Evolutionary conservation across 768 basidiomycete genomes (phyloP), one percentile per base, ranked within the genome.

Genomic region (Chlorophyllum brunneum): DNA sequence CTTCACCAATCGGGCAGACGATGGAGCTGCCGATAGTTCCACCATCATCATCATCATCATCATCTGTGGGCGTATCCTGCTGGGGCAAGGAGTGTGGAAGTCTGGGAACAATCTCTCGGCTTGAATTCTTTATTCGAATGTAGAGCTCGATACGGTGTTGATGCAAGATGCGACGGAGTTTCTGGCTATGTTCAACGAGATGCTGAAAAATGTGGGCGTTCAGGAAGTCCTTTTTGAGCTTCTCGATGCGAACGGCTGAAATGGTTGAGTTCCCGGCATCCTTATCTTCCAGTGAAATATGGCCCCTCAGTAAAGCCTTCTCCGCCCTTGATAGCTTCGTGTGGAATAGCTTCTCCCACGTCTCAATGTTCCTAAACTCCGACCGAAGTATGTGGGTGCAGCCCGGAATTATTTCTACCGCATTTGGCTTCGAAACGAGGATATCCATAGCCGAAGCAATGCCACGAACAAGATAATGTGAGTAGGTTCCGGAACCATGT

Each of bases 241-340:
- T 36, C 16, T 6, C 2, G 11, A 15, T 5, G 7, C 34, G 4
- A 13, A n/a, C 34, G 16, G 15, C 15, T 31, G 30, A 36, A 36
- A 16, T 16, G 34, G 15, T 5, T n/a, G 16, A 13, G 15, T 6
- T 10, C 15, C 16, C 34, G 15, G 5, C 5, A 2, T 82, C 18
- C 64, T 82, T 2, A 36, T 11, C 15, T 15, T 36, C 34, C 15
- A n/a, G 34, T 2, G 15, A 13, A 36, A 36, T 2, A 15, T 36
- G 13, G 13, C 15, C 22, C 29, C 24, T 16, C 2, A 39, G 9
- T 3, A 39, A 16, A 27, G n/a, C 26, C 26, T 39, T 33, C 20
- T 39, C 47, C 13, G 37, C n/a, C n/a, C n/a, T n/a, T n/a, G n/a
- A n/a, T n/a, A n/a, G n/a, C n/a, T n/a, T n/a, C n/a, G n/a, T n/a